These are phyloP conservation scores for Russula dissimulans DNA, from an alignment of 768 basidiomycete species.

Conservation along the genomic window DNA sequence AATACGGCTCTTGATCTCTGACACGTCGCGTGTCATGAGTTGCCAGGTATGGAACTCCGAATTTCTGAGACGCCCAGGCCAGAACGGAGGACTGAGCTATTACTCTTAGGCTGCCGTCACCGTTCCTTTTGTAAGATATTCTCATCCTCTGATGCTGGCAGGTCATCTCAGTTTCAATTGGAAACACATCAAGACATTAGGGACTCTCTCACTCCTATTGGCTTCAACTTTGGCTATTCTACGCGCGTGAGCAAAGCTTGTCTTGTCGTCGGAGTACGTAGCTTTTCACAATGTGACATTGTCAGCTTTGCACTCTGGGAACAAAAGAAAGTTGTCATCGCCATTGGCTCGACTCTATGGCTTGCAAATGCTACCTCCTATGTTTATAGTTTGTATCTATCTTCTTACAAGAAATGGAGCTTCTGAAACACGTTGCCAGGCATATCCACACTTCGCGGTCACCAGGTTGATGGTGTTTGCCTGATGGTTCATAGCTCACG, in stretches of 20 bases:
- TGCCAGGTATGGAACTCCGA: no score
- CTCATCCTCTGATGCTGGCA: no score
- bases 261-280: neutral
- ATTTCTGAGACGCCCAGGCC: no score
- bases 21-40: no score
- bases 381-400: no score
- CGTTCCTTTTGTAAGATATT: no score
- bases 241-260: neutral
- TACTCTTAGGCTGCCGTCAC: no score
- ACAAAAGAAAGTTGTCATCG: neutral
- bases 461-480: neutral
- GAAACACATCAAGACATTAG: neutral
- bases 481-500: neutral
- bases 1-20: no score
- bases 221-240: neutral
- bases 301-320: neutral
- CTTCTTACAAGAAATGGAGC: no score
- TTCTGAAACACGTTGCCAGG: neutral
- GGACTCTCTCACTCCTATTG: neutral
- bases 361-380: neutral
- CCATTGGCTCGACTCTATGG: neutral
- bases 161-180: neutral
- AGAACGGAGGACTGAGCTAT: no score
- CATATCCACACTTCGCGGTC: neutral
- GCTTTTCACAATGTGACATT: neutral